phyloP scores from a whole-genome alignment of 2,329 filamentous ascomycete genomes.

The Fusarium sp. region DNA sequence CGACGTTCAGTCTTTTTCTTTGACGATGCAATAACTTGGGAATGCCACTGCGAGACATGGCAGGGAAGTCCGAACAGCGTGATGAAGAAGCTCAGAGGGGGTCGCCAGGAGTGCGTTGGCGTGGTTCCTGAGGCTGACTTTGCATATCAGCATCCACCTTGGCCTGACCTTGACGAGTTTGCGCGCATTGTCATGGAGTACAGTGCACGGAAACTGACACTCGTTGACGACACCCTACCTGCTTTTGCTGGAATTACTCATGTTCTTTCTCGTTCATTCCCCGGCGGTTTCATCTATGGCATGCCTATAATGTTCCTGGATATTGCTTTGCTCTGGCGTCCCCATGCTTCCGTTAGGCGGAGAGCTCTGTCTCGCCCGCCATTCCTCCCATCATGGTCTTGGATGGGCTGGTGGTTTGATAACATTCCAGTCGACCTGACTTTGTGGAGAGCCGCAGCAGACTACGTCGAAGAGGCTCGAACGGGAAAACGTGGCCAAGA shows the following conservation, averaged over 20 bases:
- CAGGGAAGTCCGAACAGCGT: slow-evolving; percentile 54
- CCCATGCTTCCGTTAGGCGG: slow-evolving; percentile 60
- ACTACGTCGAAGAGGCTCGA: slow-evolving; percentile 60
- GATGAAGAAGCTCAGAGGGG: slow-evolving; percentile 53
- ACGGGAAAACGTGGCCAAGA: slow-evolving; percentile 52
- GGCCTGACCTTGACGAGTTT: slow-evolving; percentile 64
- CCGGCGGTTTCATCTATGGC: slow-evolving; percentile 62
- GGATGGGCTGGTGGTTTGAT: slow-evolving; percentile 66
- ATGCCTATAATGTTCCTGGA: slow-evolving; percentile 65
- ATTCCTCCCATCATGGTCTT: slow-evolving; percentile 63
- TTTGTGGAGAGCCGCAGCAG: slow-evolving; percentile 61
- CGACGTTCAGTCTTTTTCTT: slow-evolving; percentile 62
- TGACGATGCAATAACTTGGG: slow-evolving; percentile 61
- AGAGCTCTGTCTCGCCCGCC: slow-evolving; percentile 56
- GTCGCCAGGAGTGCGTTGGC: slow-evolving; percentile 53
- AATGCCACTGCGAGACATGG: slow-evolving; percentile 63
- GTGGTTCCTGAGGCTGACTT: slow-evolving; percentile 53
- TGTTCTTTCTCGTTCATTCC: slow-evolving; percentile 59
- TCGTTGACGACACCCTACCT: slow-evolving; percentile 60
- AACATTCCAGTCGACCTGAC: slow-evolving; percentile 60
- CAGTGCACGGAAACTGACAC: slow-evolving; percentile 57
- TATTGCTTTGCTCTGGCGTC: slow-evolving; percentile 62
- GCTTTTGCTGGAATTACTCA: slow-evolving; percentile 62
- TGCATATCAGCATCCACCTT: slow-evolving; percentile 59
- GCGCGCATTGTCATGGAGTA: slow-evolving; percentile 62